Evolutionary conservation across 352 stramenopile species (phyloP), one percentile per base, ranked within the genome.

Genomic region (Phytopythium mirpurense): DNA sequence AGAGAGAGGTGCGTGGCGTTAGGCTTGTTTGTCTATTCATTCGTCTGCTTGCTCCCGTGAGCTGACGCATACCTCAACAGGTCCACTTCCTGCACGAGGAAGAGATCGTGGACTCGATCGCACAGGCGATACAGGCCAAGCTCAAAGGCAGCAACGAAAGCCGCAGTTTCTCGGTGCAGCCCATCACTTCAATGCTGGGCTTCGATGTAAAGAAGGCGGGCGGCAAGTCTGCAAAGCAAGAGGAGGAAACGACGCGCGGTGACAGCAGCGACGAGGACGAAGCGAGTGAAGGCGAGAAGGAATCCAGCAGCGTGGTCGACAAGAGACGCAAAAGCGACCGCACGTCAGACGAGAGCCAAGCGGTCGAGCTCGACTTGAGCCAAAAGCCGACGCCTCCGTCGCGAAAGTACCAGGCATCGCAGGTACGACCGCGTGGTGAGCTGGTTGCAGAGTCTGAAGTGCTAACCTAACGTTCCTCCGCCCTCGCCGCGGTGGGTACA

Each of bases 11-110:
- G 32, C 15, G 57, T 34, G 31, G 4, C 14, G 14, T 27, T 27
- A 24, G 5, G 35, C n/a, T 26, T 2, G 12, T 6, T 46, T 19
- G 6, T n/a, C n/a, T n/a, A n/a, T n/a, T n/a, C n/a, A n/a, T n/a
- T n/a, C n/a, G n/a, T n/a, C n/a, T 10, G 21, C n/a, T 23, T 34
- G 24, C 15, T 14, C 16, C 29, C 21, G 4, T 14, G 2, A n/a
- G 43, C 26, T 49, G 24, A 49, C 3, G 7, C 26, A 21, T 45
- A 16, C n/a, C 38, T 21, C 26, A 16, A 16, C 57, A 84, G 73
- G 96, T 99, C 0, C 85, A 97, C 41, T 97, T 99, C 42, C 69
- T 99, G 23, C 86, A 98, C 67, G 89, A 98, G 66, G 93, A 98
- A 75, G 75, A 93, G 53, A 82, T 99, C 35, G 83, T 97, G 52